These are phyloP conservation scores for Pestalotiopsis sp. DNA, from an alignment of 2,329 filamentous ascomycete species.

Conservation along the genomic window DNA sequence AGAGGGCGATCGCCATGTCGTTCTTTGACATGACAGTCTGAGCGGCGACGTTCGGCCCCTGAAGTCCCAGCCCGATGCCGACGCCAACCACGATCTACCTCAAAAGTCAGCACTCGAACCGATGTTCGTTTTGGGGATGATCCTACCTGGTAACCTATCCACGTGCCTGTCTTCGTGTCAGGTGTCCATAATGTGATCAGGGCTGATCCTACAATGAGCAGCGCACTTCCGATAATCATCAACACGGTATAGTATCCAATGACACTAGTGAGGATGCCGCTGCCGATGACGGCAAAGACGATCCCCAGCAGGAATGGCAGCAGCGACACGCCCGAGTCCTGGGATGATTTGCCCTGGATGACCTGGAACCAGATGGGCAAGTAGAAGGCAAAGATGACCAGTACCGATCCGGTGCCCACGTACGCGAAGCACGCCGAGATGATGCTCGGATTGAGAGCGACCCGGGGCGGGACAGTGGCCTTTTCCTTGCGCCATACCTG, in stretches of 20 bases:
- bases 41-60: neutral
- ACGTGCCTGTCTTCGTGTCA: neutral
- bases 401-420: neutral
- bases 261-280: neutral
- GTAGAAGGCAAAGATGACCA: conserved; percentile 2
- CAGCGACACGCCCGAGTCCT: neutral
- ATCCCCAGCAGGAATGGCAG: neutral
- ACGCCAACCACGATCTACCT: neutral
- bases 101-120: neutral
- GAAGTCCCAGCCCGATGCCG: neutral
- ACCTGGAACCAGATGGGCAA: conserved; percentile 4
- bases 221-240: neutral
- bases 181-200: neutral
- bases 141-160: conserved; percentile 5
- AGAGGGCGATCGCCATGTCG: neutral
- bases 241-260: neutral
- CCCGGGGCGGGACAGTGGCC: neutral
- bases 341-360: neutral
- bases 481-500: conserved; percentile 2
- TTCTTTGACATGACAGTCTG: neutral
- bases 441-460: neutral
- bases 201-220: neutral
- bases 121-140: neutral
- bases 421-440: neutral
- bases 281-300: neutral